Base-by-base conservation (phyloP, 257 asterid species). In the Przewalskia tangutica region DNA sequence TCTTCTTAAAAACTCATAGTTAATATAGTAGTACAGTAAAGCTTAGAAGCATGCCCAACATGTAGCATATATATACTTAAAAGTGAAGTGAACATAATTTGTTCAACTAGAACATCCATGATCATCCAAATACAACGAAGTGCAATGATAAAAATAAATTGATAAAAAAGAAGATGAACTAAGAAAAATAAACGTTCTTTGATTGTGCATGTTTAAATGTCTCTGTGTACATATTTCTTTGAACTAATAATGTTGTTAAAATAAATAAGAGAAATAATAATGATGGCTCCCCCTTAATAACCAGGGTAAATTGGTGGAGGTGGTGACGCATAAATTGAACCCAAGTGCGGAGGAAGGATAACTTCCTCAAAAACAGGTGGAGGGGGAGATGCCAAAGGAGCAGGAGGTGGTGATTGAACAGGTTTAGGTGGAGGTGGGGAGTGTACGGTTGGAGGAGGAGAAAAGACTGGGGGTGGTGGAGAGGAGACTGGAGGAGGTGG, bases 281-380 rank as follows among this genome's bases (percentile, higher is more conserved):
- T 7, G 66, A 51, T 48, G 42, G 80, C 17, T 71, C 59, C 87
- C 71, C 83, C 75, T 87, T 81, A 91, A 82, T 92, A 90, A 65
- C 95, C 97, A 0, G 86, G 90, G 85, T 85, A 89, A n/a, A 86
- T 65, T 56, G 95, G 97, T 14, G 97, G 97, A 7, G 98, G 98
- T 6, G 98, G 98, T 53, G 92, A 88, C 59, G 87, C 84, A 14
- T 89, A 89, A 18, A 48, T 51, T 42, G 84, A 83, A 50, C 90
- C 92, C 48, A 89, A 38, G 60, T 11, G 76, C 12, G 97, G 93
- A 14, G 95, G 91, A 81, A 85, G 81, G 38, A 81, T 32, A 5
- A 87, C 77, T 0, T 86, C 84, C 1, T 62, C 86, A 6, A 54
- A 68, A 5, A 68, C 76, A 9, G 88, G 87, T 8, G 89, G 91